These are phyloP conservation scores for Pittosporum tobira DNA, from an alignment of 129 eudicot species.

Conservation along the genomic window DNA sequence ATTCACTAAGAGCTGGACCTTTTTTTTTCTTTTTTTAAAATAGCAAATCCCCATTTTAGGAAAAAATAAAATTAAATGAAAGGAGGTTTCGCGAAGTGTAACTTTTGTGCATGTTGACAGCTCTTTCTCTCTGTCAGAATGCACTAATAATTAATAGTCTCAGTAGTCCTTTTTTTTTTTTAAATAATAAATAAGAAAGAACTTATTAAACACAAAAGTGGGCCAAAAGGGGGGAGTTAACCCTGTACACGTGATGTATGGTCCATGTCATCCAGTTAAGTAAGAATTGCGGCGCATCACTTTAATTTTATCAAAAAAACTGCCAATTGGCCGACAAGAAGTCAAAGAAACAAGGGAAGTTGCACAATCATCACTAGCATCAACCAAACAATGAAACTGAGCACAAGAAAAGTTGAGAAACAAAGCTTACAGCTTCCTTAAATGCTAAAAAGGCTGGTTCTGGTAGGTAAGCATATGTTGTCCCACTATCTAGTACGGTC, in stretches of 20 bases:
- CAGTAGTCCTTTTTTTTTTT: too few relatives aligned
- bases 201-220: too few relatives aligned
- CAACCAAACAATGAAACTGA: slow-evolving; percentile 1
- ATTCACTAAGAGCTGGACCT: too few relatives aligned
- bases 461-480: slow-evolving; percentile 91
- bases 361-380: background rate
- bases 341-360: background rate
- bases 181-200: too few relatives aligned
- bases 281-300: background rate
- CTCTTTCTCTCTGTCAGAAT: background rate
- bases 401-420: background rate
- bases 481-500: slow-evolving; percentile 82
- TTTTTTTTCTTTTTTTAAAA: too few relatives aligned
- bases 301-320: background rate
- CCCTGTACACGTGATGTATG: too few relatives aligned
- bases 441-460: slow-evolving; percentile 83
- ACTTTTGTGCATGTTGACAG: too few relatives aligned
- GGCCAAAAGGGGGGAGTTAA: too few relatives aligned
- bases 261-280: background rate
- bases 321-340: background rate
- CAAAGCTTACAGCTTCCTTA: slow-evolving; percentile 67
- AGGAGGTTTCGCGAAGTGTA: too few relatives aligned
- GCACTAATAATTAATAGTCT: background rate
- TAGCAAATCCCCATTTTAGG: too few relatives aligned
- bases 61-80: too few relatives aligned